Conservation (phyloP, 805 yeast genomes). For the Candida nemodendra region DNA sequence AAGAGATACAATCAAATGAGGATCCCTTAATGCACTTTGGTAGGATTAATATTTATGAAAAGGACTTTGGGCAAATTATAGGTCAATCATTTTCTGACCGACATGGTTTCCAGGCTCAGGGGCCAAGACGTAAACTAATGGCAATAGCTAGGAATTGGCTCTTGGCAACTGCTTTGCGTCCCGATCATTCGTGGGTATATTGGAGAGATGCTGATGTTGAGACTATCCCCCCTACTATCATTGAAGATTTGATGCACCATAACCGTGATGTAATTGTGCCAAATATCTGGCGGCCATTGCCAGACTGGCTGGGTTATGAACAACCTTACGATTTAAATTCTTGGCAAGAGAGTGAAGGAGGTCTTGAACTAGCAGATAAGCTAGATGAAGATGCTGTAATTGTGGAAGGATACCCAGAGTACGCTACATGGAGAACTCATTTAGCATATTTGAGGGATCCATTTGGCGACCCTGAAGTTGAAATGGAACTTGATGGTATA, state of each 20-base stretch:
- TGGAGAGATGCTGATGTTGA: constrained; percentile 97
- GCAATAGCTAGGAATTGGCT: constrained; percentile 94
- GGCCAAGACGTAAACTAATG: constrained; percentile 89
- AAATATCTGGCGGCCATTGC: constrained; percentile 83
- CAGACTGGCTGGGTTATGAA: constrained; percentile 77
- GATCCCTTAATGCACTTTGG: constrained; percentile 66
- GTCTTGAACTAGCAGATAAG: constrained; percentile 64
- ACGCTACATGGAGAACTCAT: constrained; percentile 97
- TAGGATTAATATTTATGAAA: constrained; percentile 79
- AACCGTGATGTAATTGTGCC: constrained; percentile 89
- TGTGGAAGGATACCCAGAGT: constrained; percentile 94
- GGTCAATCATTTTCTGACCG: constrained; percentile 90
- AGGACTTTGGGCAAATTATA: constrained; percentile 86
- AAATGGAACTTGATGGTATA: constrained; percentile 91
- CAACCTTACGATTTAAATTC: constrained; percentile 81
- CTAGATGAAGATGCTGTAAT: constrained; percentile 91
- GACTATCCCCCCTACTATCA: constrained; percentile 72
- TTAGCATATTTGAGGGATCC: constrained; percentile 91
- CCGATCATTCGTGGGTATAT: constrained; percentile 90
- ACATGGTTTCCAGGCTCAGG: constrained; percentile 93
- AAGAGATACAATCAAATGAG: constrained; percentile 62
- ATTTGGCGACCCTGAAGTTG: constrained; percentile 87
- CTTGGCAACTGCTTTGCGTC: constrained; percentile 75
- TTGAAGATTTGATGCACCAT: constrained; percentile 89
- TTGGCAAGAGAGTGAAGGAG: constrained; percentile 81